Percentiles rank a stretch among this genome's conserved stretches.
Evolutionary conservation across 2,329 filamentous ascomycete species (phyloP).

Genomic region (Ustulina deusta): DNA sequence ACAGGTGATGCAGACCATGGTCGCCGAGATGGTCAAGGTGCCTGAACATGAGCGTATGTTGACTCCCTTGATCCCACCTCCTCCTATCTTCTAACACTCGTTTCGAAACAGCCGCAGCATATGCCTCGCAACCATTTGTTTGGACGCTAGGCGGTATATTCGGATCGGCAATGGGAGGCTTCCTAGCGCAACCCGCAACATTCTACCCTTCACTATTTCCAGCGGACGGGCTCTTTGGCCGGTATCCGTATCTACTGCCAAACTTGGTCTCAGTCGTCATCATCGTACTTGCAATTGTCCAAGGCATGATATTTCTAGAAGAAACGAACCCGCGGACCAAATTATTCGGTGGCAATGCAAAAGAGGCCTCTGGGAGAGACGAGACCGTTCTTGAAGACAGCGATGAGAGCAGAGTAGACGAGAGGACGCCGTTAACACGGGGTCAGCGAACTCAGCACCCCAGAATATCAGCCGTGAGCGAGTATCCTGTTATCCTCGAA

Average conservation of each 20-base stretch:
- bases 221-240: conserved; percentile 61
- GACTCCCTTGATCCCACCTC: not conserved
- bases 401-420: conserved; percentile 47
- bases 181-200: conserved; percentile 53
- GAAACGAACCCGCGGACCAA: conserved; percentile 54
- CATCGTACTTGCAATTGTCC: conserved; percentile 69
- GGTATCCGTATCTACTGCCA: conserved; percentile 78
- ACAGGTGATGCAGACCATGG: conserved; percentile 57
- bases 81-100: not conserved
- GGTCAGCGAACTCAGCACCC: conserved; percentile 25
- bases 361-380: conserved; percentile 40
- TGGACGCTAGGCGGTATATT: conserved; percentile 55
- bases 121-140: conserved; percentile 54
- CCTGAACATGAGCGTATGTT: conserved; percentile 57
- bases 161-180: conserved; percentile 55
- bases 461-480: conserved; percentile 40
- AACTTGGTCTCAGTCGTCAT: conserved; percentile 74
- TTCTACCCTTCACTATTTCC: conserved; percentile 54
- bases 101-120: conserved; percentile 47
- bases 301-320: conserved; percentile 71
- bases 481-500: conserved; percentile 51
- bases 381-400: conserved; percentile 38
- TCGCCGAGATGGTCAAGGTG: conserved; percentile 57
- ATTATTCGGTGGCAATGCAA: conserved; percentile 10
- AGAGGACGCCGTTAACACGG: conserved; percentile 46